phyloP scores from a whole-genome alignment of 495 filamentous ascomycete species.

The Talaromyces ruber region DNA sequence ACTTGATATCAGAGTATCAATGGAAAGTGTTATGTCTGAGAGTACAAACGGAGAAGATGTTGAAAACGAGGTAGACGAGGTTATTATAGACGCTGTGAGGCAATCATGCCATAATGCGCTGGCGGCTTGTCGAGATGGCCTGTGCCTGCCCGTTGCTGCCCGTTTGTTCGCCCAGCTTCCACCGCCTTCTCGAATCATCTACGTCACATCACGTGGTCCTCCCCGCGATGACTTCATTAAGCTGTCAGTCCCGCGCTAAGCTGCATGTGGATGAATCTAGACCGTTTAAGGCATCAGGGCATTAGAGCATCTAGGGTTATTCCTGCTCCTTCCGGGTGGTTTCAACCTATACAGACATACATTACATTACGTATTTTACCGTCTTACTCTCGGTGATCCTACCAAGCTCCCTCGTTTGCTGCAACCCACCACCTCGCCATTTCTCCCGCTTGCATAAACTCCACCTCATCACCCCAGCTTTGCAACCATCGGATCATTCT shows the following conservation, averaged over 20 bases:
- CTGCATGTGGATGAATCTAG: not conserved
- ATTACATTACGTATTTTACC: not conserved
- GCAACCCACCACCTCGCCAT: conserved; percentile 19
- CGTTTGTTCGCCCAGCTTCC: conserved; percentile 7
- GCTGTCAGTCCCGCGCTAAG: not conserved
- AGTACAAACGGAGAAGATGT: not conserved
- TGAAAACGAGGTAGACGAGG: no score
- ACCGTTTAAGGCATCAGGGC: not conserved
- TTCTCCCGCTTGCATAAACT: conserved; percentile 25
- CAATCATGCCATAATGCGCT: not conserved
- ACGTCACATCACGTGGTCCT: conserved; percentile 6
- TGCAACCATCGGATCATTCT: conserved; percentile 45
- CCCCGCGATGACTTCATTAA: not conserved
- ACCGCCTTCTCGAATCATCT: conserved; percentile 7
- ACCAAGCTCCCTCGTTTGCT: not conserved
- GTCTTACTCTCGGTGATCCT: not conserved
- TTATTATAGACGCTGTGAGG: not conserved
- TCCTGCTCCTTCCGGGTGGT: no score
- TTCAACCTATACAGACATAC: not conserved
- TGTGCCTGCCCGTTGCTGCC: not conserved
- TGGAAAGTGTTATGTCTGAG: not conserved
- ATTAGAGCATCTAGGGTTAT: not conserved
- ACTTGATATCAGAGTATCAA: not conserved
- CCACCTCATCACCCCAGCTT: conserved; percentile 38
- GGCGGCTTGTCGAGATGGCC: not conserved